These are phyloP conservation scores for Arthroderma sp. DNA, from an alignment of 2,329 filamentous ascomycete species.

Conservation along the genomic window DNA sequence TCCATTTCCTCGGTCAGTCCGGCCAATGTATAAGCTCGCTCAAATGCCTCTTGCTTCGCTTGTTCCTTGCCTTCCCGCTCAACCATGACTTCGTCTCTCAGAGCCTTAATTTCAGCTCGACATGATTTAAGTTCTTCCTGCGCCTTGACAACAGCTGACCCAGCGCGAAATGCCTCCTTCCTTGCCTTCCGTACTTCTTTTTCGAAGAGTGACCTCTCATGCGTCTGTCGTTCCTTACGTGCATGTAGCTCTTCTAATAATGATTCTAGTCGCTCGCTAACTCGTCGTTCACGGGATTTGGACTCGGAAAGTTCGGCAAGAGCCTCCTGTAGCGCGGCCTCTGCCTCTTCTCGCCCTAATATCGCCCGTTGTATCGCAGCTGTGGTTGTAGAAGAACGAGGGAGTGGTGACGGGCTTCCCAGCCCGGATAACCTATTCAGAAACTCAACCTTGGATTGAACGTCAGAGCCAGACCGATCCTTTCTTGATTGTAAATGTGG, in stretches of 20 bases:
- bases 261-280: conserved; percentile 32
- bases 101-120: conserved; percentile 32
- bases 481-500: conserved; percentile 25
- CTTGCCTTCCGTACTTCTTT: conserved; percentile 43
- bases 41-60: conserved; percentile 35
- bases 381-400: conserved; percentile 24
- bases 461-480: conserved; percentile 27
- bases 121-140: conserved; percentile 38
- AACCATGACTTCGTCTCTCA: conserved; percentile 40
- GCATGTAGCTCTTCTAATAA: conserved; percentile 39
- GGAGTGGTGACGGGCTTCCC: conserved; percentile 19
- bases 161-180: conserved; percentile 46
- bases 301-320: conserved; percentile 29
- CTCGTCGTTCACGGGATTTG: conserved; percentile 30
- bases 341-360: conserved; percentile 34
- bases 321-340: conserved; percentile 23
- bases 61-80: conserved; percentile 35
- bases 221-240: conserved; percentile 37
- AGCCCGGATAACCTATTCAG: conserved; percentile 31
- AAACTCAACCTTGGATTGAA: conserved; percentile 36
- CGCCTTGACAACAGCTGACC: conserved; percentile 40
- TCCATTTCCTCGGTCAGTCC: conserved; percentile 33
- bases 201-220: conserved; percentile 39
- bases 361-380: conserved; percentile 33
- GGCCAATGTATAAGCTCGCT: conserved; percentile 33